Base-by-base conservation (phyloP, 345 rosid genomes). In the Litchi chinensis region DNA sequence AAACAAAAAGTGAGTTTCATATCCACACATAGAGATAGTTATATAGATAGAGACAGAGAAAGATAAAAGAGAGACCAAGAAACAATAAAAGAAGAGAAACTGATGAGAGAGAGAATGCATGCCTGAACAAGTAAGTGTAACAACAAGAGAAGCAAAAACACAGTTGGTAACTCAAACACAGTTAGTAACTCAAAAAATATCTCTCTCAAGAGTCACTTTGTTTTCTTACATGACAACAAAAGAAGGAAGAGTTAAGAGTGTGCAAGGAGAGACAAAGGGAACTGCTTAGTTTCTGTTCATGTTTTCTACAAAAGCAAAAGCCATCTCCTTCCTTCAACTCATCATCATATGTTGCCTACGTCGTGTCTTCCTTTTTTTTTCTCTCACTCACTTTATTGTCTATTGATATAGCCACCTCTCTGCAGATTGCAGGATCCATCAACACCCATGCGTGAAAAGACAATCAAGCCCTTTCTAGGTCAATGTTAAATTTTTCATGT, bases 271-370 rank as follows among this genome's bases (percentile, higher is more conserved):
- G 91, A 88, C 88, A 89, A 52, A 71, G 24, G 79, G 81, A 65
- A 82, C 84, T 86, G 89, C 86, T 71, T 50, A 83, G 85, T 52
- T 44, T 57, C 87, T 57, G 88, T 65, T 76, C 79, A 67, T 80
- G 83, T 65, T 81, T 65, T n/a, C 65, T 44, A 44, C 68, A 84
- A 76, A 66, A 70, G 65, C 70, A 84, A 76, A 66, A 75, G 71
- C 67, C 73, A 68, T 75, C 70, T 21, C 48, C 70, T 70, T 76
- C 79, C 52, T 46, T 71, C 79, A 85, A 83, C 79, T 79, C 72
- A 39, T 66, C 81, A 85, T 85, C 82, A 82, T 77, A 26, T 52
- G 76, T 56, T 71, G 78, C 44, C 75, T 62, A 59, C 37, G 62
- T 19, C 9, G 68, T 18, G 10, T 5, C 62, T 37, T 21, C 32